Evolutionary conservation across 257 asterid genomes (phyloP), one percentile per base, ranked within the genome.

Genomic region (Anisodus acutangulus): DNA sequence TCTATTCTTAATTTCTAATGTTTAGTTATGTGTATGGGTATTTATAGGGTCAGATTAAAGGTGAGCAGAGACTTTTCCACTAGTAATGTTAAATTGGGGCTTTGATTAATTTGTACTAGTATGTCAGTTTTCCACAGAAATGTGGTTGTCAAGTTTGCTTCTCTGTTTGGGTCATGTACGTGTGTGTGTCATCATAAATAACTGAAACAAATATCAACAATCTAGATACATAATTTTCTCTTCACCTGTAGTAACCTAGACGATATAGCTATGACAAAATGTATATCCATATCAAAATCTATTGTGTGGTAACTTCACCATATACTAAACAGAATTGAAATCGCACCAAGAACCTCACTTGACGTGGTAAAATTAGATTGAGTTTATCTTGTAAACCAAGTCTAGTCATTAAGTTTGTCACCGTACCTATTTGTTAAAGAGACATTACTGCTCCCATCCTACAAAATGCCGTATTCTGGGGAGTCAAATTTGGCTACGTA

Each of bases 171-270:
- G 22, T 22, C 19, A 49, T 49, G n/a, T 58, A 74, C 81, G 81
- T 49, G 81, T 49, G 81, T 49, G 81, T 49, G 39, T 49, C 60
- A 19, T 74, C 80, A 49, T 49, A 68, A 68, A 0, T 68, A 9
- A 12, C 78, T 6, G 53, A 37, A 15, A 15, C 11, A 6, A 35
- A 37, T 51, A 7, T 8, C 55, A 51, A 51, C 9, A 9, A 41
- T 41, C n/a, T 66, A 66, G n/a, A 5, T 4, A 6, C 47, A 66
- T 0, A 31, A 11, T 66, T 66, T 66, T 31, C 76, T 67, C 9
- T 13, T 67, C 49, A 13, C 22, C 51, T 7, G 17, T 35, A 6
- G 45, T 35, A 66, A 31, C 45, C 19, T 13, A 67, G 11, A 17
- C 16, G 11, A n/a, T n/a, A 8, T 19, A 60, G 31, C 19, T 60